A percentile compares a stretch with the other conserved stretches of the same genome.
These are phyloP conservation scores for Penstemon newberryi DNA, from an alignment of 257 asterid genomes.

Conservation along the genomic window DNA sequence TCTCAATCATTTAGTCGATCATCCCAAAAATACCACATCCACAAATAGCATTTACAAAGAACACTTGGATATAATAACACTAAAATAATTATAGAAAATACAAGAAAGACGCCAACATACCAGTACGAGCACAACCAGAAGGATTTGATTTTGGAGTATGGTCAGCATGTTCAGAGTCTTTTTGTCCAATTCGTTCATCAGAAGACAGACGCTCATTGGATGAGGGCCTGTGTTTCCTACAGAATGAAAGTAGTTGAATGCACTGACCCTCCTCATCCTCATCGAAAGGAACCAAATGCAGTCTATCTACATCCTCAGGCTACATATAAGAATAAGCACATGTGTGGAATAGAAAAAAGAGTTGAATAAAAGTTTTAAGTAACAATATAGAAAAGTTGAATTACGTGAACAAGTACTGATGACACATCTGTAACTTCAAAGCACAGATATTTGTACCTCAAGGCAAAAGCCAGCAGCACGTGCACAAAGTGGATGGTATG, in stretches of 20 bases:
- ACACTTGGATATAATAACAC: neutral
- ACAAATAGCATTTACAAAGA: conserved; percentile 20
- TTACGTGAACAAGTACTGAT: conserved; percentile 1
- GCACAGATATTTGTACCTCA: conserved; percentile 57
- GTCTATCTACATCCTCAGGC: conserved; percentile 88
- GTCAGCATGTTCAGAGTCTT: conserved; percentile 50
- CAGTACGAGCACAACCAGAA: conserved; percentile 94
- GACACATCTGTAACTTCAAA: conserved; percentile 13
- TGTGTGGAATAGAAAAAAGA: conserved; percentile 5
- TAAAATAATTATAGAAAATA: conserved; percentile 17
- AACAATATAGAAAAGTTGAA: neutral
- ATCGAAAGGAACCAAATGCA: conserved; percentile 64
- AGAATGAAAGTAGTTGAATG: conserved; percentile 89
- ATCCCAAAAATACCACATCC: conserved; percentile 16
- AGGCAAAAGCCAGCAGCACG: conserved; percentile 99
- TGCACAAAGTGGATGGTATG: conserved; percentile 99
- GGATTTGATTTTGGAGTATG: conserved; percentile 70
- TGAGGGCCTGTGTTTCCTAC: conserved; percentile 81
- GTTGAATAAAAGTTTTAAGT: conserved; percentile 6
- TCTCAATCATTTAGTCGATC: conserved; percentile 22
- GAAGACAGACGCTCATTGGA: conserved; percentile 57
- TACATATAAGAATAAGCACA: conserved; percentile 33
- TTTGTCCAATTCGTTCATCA: conserved; percentile 49
- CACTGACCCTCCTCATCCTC: conserved; percentile 89
- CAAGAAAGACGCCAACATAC: conserved; percentile 40